Conservation (phyloP, 176 grass and related monocot species). For the Eremochloa ophiuroides region DNA sequence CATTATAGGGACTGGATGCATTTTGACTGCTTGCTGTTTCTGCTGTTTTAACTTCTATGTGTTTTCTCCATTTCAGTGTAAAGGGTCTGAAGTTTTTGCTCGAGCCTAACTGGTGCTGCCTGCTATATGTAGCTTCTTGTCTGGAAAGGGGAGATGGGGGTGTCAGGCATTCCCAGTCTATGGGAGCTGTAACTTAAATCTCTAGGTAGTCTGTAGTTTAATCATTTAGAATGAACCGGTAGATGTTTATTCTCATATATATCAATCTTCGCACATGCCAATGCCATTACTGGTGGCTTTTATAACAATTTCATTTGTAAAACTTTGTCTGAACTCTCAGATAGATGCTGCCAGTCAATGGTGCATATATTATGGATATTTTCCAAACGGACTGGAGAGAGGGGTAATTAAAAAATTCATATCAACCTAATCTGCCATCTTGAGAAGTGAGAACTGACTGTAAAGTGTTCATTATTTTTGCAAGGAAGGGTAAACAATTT, state of each 20-base stretch:
- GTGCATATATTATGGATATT: neutral
- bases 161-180: neutral
- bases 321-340: neutral
- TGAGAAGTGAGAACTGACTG: too few relatives aligned
- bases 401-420: too few relatives aligned
- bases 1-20: neutral
- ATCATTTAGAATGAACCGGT: neutral
- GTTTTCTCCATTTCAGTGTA: neutral
- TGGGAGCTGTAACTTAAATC: neutral
- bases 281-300: too few relatives aligned
- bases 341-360: neutral
- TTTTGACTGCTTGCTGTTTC: neutral
- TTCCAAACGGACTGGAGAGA: too few relatives aligned
- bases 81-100: neutral
- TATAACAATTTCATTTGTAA: neutral
- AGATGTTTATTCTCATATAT: neutral
- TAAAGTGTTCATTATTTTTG: too few relatives aligned
- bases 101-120: neutral
- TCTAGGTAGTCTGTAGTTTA: neutral
- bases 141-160: neutral
- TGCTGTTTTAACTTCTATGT: neutral
- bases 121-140: neutral
- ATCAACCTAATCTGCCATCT: too few relatives aligned
- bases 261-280: neutral
- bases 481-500: too few relatives aligned